Conservation (phyloP, 2,329 filamentous ascomycete species). For the Fusarium nisikadoi region DNA sequence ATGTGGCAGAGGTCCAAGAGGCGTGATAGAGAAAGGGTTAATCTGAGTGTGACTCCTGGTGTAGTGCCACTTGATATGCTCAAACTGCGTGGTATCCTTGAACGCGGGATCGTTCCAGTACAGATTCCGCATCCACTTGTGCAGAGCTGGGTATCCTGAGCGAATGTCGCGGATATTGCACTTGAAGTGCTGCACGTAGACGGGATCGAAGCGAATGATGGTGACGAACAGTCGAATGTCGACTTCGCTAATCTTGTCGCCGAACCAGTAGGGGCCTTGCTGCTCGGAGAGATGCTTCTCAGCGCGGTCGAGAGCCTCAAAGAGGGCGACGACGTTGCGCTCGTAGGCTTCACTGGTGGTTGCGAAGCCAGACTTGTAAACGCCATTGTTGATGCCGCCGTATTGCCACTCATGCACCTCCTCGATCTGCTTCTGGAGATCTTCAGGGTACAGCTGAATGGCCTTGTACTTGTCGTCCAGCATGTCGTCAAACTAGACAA, state of each 20-base stretch:
- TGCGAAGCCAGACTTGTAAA: slow-evolving; percentile 84
- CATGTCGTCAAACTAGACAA: slow-evolving; percentile 74
- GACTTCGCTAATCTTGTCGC: slow-evolving; percentile 79
- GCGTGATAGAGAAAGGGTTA: slow-evolving; percentile 79
- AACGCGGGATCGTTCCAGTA: slow-evolving; percentile 89
- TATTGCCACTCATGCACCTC: slow-evolving; percentile 85
- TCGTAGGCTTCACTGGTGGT: slow-evolving; percentile 87
- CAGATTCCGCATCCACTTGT: slow-evolving; percentile 82
- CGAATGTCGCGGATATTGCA: slow-evolving; percentile 89
- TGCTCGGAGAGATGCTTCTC: slow-evolving; percentile 72
- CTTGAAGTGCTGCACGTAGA: slow-evolving; percentile 90
- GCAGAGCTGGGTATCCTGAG: slow-evolving; percentile 81
- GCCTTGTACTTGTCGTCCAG: slow-evolving; percentile 68
- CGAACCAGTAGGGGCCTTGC: slow-evolving; percentile 78
- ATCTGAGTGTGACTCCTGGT: slow-evolving; percentile 72
- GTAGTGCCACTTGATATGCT: slow-evolving; percentile 90
- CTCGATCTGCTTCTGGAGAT: slow-evolving; percentile 76
- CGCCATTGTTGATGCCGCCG: slow-evolving; percentile 75
- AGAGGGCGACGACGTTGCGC: slow-evolving; percentile 75
- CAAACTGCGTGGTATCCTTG: slow-evolving; percentile 84
- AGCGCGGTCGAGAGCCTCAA: slow-evolving; percentile 78
- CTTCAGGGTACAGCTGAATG: slow-evolving; percentile 74
- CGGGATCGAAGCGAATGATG: slow-evolving; percentile 77
- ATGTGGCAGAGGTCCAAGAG: slow-evolving; percentile 84
- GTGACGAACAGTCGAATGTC: slow-evolving; percentile 82